These are phyloP conservation scores for Collybiopsis confluens DNA, from an alignment of 768 basidiomycete genomes.

Conservation along the genomic window DNA sequence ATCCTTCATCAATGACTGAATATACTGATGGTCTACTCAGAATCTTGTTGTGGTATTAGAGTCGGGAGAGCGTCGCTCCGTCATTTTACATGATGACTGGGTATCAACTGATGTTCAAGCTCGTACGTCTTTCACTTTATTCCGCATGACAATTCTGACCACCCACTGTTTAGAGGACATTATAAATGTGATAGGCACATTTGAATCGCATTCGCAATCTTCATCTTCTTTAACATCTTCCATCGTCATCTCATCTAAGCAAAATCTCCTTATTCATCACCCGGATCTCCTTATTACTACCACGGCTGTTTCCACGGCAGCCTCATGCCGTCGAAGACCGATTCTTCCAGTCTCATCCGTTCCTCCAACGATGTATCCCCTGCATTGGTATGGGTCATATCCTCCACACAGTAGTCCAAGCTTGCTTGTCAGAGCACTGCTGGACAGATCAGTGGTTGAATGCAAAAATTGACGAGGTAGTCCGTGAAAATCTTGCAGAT, in stretches of 20 bases:
- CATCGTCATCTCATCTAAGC: slow-evolving; percentile 57
- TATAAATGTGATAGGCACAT: slow-evolving; percentile 68
- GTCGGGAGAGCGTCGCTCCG: slow-evolving; percentile 33
- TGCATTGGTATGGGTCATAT: slow-evolving; percentile 84
- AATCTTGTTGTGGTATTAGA: slow-evolving; percentile 46
- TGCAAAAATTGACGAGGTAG: slow-evolving; percentile 49
- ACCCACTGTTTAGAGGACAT: slow-evolving; percentile 60
- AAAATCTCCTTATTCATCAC: slow-evolving; percentile 79
- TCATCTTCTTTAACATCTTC: slow-evolving; percentile 31
- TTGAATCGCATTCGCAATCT: slow-evolving; percentile 24
- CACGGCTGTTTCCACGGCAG: slow-evolving; percentile 79
- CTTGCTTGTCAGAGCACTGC: slow-evolving; percentile 53
- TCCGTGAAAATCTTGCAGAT: slow-evolving; percentile 51
- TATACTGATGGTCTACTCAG: slow-evolving; percentile 35
- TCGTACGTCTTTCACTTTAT: slow-evolving; percentile 37
- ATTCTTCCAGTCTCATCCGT: slow-evolving; percentile 67
- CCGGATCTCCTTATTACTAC: slow-evolving; percentile 91
- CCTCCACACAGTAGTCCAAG: slow-evolving; percentile 88
- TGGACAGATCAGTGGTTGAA: slow-evolving; percentile 69
- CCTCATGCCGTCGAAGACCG: slow-evolving; percentile 82
- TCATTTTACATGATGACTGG: slow-evolving; percentile 81
- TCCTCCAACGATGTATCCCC: slow-evolving; percentile 58
- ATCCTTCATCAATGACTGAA: slow-evolving; percentile 5
- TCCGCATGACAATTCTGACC: not conserved
- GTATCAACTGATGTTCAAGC: slow-evolving; percentile 51